Conservation (phyloP, 2,329 filamentous ascomycete species). For the Colletotrichum siamense region DNA sequence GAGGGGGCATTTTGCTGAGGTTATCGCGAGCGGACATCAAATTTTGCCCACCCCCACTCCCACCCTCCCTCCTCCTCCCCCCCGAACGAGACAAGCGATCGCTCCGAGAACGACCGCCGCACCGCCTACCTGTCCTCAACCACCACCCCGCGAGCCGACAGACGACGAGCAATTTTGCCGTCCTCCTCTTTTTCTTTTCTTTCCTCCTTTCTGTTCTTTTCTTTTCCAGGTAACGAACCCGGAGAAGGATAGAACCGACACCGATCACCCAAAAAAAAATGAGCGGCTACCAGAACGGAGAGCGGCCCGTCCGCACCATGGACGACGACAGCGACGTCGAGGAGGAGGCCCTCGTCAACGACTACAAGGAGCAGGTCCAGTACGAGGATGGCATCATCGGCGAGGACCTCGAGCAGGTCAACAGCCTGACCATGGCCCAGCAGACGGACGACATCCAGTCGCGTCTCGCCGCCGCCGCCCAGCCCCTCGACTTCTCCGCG, state of each 20-base stretch:
- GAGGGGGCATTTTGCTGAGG: neutral
- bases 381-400: constrained; percentile 82
- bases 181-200: neutral
- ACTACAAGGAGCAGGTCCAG: constrained; percentile 96
- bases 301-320: constrained; percentile 59
- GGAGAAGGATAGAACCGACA: neutral
- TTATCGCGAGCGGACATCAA: constrained; percentile 11
- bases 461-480: constrained; percentile 87
- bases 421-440: constrained; percentile 71
- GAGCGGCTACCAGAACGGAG: constrained; percentile 68
- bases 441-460: constrained; percentile 92
- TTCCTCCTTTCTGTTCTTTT: neutral
- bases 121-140: constrained; percentile 18
- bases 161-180: neutral
- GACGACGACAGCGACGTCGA: constrained; percentile 92
- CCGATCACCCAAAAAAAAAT: constrained; percentile 43
- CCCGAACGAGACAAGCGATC: constrained; percentile 1
- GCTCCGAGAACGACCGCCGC: neutral
- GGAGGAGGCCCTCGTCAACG: constrained; percentile 93
- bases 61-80: neutral
- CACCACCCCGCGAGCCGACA: neutral
- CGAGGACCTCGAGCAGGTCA: constrained; percentile 76
- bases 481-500: constrained; percentile 94
- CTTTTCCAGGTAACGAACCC: neutral
- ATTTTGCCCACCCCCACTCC: constrained; percentile 14